These are phyloP conservation scores for Hymenoscyphus albidus DNA, from an alignment of 2,329 filamentous ascomycete genomes.

Conservation along the genomic window DNA sequence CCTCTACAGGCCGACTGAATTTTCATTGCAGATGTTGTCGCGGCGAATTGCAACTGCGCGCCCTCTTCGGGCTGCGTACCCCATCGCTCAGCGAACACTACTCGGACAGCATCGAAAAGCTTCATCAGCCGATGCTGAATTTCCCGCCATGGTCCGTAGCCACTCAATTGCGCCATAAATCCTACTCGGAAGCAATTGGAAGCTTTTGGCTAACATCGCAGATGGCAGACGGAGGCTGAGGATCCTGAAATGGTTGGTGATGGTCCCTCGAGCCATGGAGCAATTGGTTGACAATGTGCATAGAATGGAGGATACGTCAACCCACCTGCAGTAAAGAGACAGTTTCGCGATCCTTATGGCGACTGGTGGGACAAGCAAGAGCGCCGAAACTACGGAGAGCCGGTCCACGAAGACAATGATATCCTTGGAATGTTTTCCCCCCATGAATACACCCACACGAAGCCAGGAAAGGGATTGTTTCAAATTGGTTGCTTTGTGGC, in stretches of 20 bases:
- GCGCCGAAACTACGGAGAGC: slow-evolving; percentile 93
- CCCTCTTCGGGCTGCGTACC: slow-evolving; percentile 44
- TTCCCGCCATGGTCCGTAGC: slow-evolving; percentile 31
- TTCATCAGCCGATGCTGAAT: slow-evolving; percentile 22
- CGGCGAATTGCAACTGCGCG: slow-evolving; percentile 54
- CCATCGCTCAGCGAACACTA: slow-evolving; percentile 47
- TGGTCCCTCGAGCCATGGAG: not conserved
- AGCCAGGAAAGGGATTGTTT: slow-evolving; percentile 63
- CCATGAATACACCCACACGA: slow-evolving; percentile 81
- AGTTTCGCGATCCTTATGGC: slow-evolving; percentile 86
- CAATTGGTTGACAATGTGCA: slow-evolving; percentile 15
- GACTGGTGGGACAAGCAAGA: slow-evolving; percentile 99
- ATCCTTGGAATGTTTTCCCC: slow-evolving; percentile 84
- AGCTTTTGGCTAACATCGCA: slow-evolving; percentile 21
- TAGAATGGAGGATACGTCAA: slow-evolving; percentile 84
- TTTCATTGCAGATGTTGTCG: slow-evolving; percentile 52
- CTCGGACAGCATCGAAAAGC: slow-evolving; percentile 50
- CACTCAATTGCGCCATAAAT: not conserved
- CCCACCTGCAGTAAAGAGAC: slow-evolving; percentile 75
- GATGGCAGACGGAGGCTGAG: slow-evolving; percentile 48
- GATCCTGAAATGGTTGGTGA: slow-evolving; percentile 64
- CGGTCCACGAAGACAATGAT: slow-evolving; percentile 95
- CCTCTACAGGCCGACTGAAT: not conserved
- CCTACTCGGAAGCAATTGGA: not conserved
- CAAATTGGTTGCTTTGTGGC: slow-evolving; percentile 67